phyloP scores from a whole-genome alignment of 306 rosid genomes.

The Quercus parvula region DNA sequence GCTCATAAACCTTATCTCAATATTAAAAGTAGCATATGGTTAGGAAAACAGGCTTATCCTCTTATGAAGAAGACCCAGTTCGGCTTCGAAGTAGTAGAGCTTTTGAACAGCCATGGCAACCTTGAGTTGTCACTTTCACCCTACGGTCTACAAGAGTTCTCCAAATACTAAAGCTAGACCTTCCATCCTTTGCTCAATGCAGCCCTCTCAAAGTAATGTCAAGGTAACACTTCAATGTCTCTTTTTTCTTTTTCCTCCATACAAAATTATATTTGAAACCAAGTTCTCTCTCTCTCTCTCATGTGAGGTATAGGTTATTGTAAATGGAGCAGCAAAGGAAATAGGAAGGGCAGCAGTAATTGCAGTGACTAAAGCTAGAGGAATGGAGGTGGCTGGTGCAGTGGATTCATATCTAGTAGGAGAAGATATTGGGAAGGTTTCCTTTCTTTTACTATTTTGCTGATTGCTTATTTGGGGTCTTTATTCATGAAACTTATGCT shows the following conservation, averaged over 20 bases:
- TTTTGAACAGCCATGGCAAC: constrained; percentile 57
- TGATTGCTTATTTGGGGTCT: not conserved
- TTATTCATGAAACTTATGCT: not conserved
- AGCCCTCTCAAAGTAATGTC: constrained; percentile 59
- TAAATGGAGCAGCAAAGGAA: constrained; percentile 95
- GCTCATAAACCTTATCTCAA: constrained; percentile 45
- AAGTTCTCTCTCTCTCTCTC: not conserved
- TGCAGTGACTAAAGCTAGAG: constrained; percentile 76
- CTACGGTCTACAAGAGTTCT: constrained; percentile 29
- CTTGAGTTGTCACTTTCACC: constrained; percentile 54
- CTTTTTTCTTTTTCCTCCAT: not conserved
- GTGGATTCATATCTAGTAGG: constrained; percentile 47
- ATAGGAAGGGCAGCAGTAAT: constrained; percentile 84
- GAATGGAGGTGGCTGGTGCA: constrained; percentile 64
- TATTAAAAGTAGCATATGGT: constrained; percentile 16
- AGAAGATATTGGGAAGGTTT: constrained; percentile 56
- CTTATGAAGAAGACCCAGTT: constrained; percentile 12
- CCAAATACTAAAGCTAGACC: constrained; percentile 28
- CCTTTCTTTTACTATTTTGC: not conserved
- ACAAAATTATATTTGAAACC: not conserved
- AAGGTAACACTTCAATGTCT: constrained; percentile 45
- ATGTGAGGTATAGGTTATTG: constrained; percentile 49
- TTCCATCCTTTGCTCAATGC: constrained; percentile 52
- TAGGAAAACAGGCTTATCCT: constrained; percentile 48
- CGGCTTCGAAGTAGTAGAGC: constrained; percentile 2